phyloP scores from a whole-genome alignment of 2,329 filamentous ascomycete species.

The Hypoxylon rubiginosum region DNA sequence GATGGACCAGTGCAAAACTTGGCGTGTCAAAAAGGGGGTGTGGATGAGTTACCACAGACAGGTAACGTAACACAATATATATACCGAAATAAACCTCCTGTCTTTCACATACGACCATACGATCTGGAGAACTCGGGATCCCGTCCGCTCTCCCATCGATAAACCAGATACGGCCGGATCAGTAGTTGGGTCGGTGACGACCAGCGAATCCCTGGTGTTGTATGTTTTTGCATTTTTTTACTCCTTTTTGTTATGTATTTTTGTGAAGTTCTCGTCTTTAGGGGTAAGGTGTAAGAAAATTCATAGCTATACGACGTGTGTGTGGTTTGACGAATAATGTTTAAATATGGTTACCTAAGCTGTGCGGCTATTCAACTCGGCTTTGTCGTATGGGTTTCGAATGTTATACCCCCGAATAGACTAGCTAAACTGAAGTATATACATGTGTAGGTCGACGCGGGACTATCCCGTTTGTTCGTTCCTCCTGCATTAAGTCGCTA shows the following conservation, averaged over 20 bases:
- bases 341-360: neutral
- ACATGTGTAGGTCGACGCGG: too few species aligned
- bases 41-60: neutral
- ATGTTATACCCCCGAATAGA: neutral
- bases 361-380: neutral
- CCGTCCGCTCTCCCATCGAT: too few species aligned
- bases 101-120: neutral
- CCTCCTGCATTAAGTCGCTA: neutral
- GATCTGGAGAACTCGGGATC: too few species aligned
- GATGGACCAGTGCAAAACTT: too few species aligned
- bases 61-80: neutral
- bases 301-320: neutral
- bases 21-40: neutral
- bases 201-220: too few species aligned
- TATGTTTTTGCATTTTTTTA: too few species aligned
- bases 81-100: neutral
- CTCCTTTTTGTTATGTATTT: neutral
- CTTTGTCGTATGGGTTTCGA: neutral
- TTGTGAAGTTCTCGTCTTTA: neutral
- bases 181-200: too few species aligned
- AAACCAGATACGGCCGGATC: too few species aligned
- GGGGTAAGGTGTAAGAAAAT: too few species aligned
- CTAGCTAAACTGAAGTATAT: neutral
- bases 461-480: too few species aligned
- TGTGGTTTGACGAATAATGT: neutral